Evolutionary conservation across 352 stramenopile genomes (phyloP), one percentile per base, ranked within the genome.

Genomic region (Pythium aristosporum): DNA sequence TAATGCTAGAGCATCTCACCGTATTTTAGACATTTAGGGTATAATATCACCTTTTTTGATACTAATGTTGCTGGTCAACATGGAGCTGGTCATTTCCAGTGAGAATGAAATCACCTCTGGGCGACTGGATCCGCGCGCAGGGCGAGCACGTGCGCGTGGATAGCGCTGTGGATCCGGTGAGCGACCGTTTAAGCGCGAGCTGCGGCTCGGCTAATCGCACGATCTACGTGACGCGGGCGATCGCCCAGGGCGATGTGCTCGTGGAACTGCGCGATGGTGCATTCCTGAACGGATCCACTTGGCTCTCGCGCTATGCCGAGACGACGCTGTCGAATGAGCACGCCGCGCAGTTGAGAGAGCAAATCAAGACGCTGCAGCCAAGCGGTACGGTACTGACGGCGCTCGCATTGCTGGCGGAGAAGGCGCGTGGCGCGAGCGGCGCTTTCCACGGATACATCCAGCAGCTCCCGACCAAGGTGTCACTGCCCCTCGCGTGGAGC

Each of bases 401-500:
- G 48, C 54, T 89, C 49, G 73, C 67, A 23, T 57, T 91, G 49
- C 64, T 91, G 36, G 47, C 72, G 43, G 82, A 89, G 61, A 60
- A 68, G 43, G 67, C 72, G 1, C 55, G 30, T 44, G 69, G 71
- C 21, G 50, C 66, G 11, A 61, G 68, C 52, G 88, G 82, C 62
- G 59, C 52, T 16, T 87, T 88, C 54, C 21, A 64, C 48, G 79
- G 80, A 20, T 91, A 91, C 68, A 79, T 88, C 47, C 46, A 78
- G 51, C 80, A 89, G 58, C 75, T 91, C 3, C 82, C 80, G 20
- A 51, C 46, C 9, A 30, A 18, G 13, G 77, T 91, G 52, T 69
- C 72, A 41, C 57, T 91, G 59, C 82, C 82, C 15, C 67, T 89
- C 36, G 68, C 57, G 3, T 91, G 82, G 82, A 68, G 46, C 18